Percentiles rank a stretch among this genome's conserved stretches.
phyloP scores from a whole-genome alignment of 768 basidiomycete genomes.

The Phaeolepiota aurea region DNA sequence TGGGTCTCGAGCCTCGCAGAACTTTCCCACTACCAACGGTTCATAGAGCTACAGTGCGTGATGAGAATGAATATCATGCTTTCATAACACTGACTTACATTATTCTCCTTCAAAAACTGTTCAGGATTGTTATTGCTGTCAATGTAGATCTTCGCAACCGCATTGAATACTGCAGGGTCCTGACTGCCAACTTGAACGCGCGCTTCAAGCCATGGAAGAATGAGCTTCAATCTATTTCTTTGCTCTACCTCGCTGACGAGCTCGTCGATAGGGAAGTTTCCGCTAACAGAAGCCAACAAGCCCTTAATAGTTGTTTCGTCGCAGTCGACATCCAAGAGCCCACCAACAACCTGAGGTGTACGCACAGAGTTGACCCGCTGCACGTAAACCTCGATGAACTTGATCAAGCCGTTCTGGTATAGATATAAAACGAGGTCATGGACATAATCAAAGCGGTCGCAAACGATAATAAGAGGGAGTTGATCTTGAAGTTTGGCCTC shows the following conservation, averaged over 20 bases:
- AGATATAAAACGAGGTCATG: constrained; percentile 98
- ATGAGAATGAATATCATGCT: constrained; percentile 9
- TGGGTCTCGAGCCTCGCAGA: constrained; percentile 97
- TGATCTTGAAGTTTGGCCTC: constrained; percentile 96
- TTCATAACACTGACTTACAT: too few species aligned
- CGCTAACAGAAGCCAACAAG: constrained; percentile 88
- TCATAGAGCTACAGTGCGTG: constrained; percentile 69
- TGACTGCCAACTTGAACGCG: constrained; percentile 91
- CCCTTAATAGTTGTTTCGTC: constrained; percentile 94
- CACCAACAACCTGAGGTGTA: constrained; percentile 95
- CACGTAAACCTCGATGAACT: constrained; percentile 99
- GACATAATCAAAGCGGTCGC: constrained; percentile 99
- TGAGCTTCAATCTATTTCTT: constrained; percentile 91
- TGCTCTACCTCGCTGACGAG: constrained; percentile 96
- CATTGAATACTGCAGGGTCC: constrained; percentile 92
- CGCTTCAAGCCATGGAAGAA: constrained; percentile 94
- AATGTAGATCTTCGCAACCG: constrained; percentile 96
- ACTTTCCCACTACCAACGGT: constrained; percentile 94
- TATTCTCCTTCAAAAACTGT: constrained; percentile 96
- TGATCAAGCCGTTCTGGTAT: constrained; percentile 93
- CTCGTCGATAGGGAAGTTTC: constrained; percentile 96
- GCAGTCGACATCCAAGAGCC: constrained; percentile 94
- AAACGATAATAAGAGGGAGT: constrained; percentile 97
- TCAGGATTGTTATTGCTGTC: constrained; percentile 99
- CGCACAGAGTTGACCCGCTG: constrained; percentile 96